These are phyloP conservation scores for Lactarius pseudohatsudake DNA, from an alignment of 768 basidiomycete species.

Conservation along the genomic window DNA sequence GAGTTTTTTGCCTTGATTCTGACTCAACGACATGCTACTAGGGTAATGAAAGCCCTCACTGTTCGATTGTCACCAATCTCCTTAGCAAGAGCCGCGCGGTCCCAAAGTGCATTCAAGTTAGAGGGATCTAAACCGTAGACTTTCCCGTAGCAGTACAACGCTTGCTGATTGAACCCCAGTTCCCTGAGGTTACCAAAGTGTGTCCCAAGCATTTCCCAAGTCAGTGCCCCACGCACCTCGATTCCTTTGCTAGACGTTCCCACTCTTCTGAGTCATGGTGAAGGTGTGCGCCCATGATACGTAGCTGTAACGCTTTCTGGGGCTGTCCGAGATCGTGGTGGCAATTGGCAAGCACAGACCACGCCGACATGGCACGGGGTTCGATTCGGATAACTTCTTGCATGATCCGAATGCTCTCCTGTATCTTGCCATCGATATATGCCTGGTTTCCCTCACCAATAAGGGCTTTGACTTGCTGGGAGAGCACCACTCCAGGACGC, in stretches of 20 bases:
- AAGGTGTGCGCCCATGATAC: slow-evolving; percentile 90
- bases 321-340: slow-evolving; percentile 69
- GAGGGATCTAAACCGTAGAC: slow-evolving; percentile 73
- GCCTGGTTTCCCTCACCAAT: slow-evolving; percentile 88
- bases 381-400: slow-evolving; percentile 94
- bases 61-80: slow-evolving; percentile 69
- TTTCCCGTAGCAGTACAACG: slow-evolving; percentile 89
- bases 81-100: slow-evolving; percentile 78
- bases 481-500: slow-evolving; percentile 57
- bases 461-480: slow-evolving; percentile 67
- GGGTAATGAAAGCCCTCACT: slow-evolving; percentile 41
- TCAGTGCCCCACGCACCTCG: slow-evolving; percentile 49
- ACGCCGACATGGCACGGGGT: slow-evolving; percentile 77
- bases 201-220: neutral
- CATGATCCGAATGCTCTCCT: slow-evolving; percentile 74
- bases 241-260: slow-evolving; percentile 75
- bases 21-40: neutral
- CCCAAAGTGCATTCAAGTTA: slow-evolving; percentile 87
- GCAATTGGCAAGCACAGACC: slow-evolving; percentile 86
- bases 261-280: slow-evolving; percentile 83
- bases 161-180: slow-evolving; percentile 76
- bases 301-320: slow-evolving; percentile 74
- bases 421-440: slow-evolving; percentile 68
- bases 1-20: slow-evolving; percentile 53
- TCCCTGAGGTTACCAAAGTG: slow-evolving; percentile 42